Percentiles rank a stretch among this genome's conserved stretches.
Evolutionary conservation across 2,329 filamentous ascomycete species (phyloP).

Genomic region (Claviceps fusiformis): DNA sequence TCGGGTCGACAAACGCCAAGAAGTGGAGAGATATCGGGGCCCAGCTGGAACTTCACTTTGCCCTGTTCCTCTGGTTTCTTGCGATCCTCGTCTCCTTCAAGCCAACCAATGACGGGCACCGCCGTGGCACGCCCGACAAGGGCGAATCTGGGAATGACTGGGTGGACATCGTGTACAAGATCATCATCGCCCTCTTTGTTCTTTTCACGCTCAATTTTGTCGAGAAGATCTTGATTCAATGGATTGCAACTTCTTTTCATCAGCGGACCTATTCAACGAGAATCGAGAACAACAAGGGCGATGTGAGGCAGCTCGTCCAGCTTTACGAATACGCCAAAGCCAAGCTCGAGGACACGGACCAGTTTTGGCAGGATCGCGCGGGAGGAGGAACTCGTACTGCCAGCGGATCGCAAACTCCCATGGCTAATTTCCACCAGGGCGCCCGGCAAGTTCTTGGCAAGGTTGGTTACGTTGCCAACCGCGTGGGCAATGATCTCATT

Average conservation of each 20-base stretch:
- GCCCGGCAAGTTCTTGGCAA: slow-evolving; percentile 64
- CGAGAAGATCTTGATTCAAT: slow-evolving; percentile 88
- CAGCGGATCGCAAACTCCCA: slow-evolving; percentile 60
- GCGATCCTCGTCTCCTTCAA: slow-evolving; percentile 75
- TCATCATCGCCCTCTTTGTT: slow-evolving; percentile 76
- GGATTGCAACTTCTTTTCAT: slow-evolving; percentile 90
- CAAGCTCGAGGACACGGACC: slow-evolving; percentile 42
- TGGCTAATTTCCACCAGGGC: slow-evolving; percentile 58
- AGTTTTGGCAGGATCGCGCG: slow-evolving; percentile 30
- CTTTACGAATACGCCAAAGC: slow-evolving; percentile 63
- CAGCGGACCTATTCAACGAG: slow-evolving; percentile 78
- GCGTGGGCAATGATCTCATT: slow-evolving; percentile 83
- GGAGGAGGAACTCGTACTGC: slow-evolving; percentile 17
- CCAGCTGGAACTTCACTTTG: slow-evolving; percentile 71
- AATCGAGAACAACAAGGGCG: slow-evolving; percentile 85
- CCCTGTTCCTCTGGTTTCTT: slow-evolving; percentile 85
- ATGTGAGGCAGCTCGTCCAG: slow-evolving; percentile 49
- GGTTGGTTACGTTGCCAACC: slow-evolving; percentile 73
- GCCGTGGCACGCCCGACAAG: slow-evolving; percentile 19
- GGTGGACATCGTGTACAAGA: slow-evolving; percentile 70
- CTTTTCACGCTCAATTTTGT: slow-evolving; percentile 66
- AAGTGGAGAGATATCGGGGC: slow-evolving; percentile 88
- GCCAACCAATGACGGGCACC: slow-evolving; percentile 58
- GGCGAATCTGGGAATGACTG: slow-evolving; percentile 45
- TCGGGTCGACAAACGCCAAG: slow-evolving; percentile 72